Conservation (phyloP, 140 eudicot genomes). For the Senecio squalidus region DNA sequence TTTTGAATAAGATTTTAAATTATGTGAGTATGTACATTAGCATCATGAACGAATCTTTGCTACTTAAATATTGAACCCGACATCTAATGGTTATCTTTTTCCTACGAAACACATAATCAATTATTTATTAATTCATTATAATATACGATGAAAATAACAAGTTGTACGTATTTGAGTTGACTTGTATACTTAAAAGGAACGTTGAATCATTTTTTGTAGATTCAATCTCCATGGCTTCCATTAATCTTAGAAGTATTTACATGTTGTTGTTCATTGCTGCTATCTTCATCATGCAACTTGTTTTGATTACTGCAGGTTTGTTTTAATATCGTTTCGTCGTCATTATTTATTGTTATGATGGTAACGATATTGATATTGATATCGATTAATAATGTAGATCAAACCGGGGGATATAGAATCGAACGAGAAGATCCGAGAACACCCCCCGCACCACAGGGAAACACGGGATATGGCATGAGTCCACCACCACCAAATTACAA, state of each 20-base stretch:
- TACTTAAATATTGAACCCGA: background rate
- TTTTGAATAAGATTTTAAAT: too few relatives aligned
- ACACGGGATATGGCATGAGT: conserved; percentile 6
- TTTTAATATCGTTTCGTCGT: background rate
- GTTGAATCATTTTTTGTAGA: conserved; percentile 11
- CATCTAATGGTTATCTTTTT: background rate
- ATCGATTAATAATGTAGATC: conserved; percentile 11
- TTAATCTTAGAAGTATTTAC: conserved; percentile 7
- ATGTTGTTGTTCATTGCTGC: conserved; percentile 14
- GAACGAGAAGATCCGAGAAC: conserved; percentile 32
- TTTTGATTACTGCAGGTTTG: conserved; percentile 24
- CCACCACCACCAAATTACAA: conserved; percentile 15
- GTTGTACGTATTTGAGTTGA: conserved; percentile 25
- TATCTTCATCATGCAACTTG: conserved; percentile 16
- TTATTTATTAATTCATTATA: background rate
- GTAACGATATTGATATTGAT: too few relatives aligned
- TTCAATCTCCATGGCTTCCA: conserved; percentile 21
- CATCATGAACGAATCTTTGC: too few relatives aligned
- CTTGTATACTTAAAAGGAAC: background rate
- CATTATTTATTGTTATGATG: background rate
- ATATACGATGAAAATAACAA: background rate
- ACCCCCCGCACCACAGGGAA: conserved; percentile 34
- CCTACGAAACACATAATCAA: background rate
- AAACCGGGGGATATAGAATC: conserved; percentile 10
- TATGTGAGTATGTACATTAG: too few relatives aligned